Conservation (phyloP, 352 stramenopile genomes). For the Halophytophthora batemanensis region DNA sequence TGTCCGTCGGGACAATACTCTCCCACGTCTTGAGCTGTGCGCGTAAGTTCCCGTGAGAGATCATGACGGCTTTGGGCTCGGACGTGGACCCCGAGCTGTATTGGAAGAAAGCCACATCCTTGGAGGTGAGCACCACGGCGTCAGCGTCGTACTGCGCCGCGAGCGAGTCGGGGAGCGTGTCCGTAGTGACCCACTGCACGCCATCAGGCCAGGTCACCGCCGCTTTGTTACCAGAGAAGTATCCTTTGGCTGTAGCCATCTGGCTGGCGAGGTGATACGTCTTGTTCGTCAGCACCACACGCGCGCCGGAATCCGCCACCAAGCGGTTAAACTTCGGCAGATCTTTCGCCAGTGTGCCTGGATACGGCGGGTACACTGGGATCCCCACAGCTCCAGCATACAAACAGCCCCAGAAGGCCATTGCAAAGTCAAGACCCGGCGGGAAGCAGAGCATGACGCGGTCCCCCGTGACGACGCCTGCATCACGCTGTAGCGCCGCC, state of each 20-base stretch:
- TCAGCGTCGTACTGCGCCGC: conserved; percentile 48
- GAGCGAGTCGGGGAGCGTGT: conserved; percentile 54
- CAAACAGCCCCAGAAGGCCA: conserved; percentile 78
- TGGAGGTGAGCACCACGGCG: conserved; percentile 33
- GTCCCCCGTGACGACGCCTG: conserved; percentile 51
- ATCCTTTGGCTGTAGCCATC: conserved; percentile 77
- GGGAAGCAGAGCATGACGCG: conserved; percentile 78
- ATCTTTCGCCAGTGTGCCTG: conserved; percentile 67
- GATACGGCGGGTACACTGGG: conserved; percentile 76
- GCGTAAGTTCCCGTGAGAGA: conserved; percentile 74
- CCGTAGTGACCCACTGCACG: conserved; percentile 71
- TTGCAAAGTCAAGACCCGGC: conserved; percentile 68
- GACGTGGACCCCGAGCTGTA: conserved; percentile 83
- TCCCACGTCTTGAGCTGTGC: conserved; percentile 78
- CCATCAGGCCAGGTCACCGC: conserved; percentile 60
- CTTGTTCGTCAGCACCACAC: conserved; percentile 67
- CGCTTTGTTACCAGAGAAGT: conserved; percentile 47
- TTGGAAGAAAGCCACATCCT: conserved; percentile 82
- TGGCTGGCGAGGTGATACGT: conserved; percentile 80
- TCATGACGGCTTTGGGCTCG: conserved; percentile 80
- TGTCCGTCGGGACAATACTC: conserved; percentile 54
- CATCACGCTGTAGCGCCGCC: conserved; percentile 52
- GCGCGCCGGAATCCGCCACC: conserved; percentile 63
- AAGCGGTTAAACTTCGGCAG: conserved; percentile 78
- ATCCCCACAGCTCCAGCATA: conserved; percentile 72